phyloP scores from a whole-genome alignment of 129 eudicot species.

The Chrysanthemum lavandulifolium region DNA sequence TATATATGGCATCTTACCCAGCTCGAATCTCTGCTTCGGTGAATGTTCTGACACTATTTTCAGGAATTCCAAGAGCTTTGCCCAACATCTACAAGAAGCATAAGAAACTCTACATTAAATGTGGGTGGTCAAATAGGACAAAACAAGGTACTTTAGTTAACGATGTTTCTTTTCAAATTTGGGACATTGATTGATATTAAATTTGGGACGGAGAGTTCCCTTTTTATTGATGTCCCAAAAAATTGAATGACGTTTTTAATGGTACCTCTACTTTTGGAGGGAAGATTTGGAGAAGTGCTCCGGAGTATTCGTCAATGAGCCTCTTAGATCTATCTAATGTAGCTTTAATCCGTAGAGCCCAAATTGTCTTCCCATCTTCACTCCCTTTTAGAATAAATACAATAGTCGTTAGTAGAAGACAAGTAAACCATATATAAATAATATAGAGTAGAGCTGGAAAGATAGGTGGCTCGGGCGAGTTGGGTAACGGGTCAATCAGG shows the following conservation, averaged over 20 bases:
- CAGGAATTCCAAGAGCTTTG: conserved; percentile 85
- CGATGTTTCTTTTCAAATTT: too few species aligned
- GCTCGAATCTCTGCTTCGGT: conserved; percentile 98
- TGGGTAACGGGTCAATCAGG: neutral
- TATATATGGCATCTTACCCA: conserved; percentile 47
- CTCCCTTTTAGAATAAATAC: conserved; percentile 42
- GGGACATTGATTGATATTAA: too few species aligned
- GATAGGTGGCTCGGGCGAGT: neutral
- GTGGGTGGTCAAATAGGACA: neutral
- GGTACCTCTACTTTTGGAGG: conserved; percentile 86
- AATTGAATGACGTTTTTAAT: neutral
- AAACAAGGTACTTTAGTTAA: neutral
- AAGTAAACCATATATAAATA: conserved; percentile 17
- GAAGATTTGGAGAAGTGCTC: conserved; percentile 82
- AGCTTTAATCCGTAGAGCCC: conserved; percentile 96
- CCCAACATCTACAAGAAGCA: conserved; percentile 68
- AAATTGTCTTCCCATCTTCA: conserved; percentile 88
- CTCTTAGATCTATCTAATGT: conserved; percentile 90
- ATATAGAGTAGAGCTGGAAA: neutral
- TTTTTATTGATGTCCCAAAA: neutral
- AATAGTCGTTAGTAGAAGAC: conserved; percentile 13
- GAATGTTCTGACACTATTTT: conserved; percentile 76
- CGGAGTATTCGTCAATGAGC: conserved; percentile 92
- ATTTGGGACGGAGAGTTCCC: neutral
- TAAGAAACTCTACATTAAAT: conserved; percentile 21